A percentile compares a stretch with the other conserved stretches of the same genome.
Conservation (phyloP, 441 rosid genomes). For the Populus trichocarpa region DNA sequence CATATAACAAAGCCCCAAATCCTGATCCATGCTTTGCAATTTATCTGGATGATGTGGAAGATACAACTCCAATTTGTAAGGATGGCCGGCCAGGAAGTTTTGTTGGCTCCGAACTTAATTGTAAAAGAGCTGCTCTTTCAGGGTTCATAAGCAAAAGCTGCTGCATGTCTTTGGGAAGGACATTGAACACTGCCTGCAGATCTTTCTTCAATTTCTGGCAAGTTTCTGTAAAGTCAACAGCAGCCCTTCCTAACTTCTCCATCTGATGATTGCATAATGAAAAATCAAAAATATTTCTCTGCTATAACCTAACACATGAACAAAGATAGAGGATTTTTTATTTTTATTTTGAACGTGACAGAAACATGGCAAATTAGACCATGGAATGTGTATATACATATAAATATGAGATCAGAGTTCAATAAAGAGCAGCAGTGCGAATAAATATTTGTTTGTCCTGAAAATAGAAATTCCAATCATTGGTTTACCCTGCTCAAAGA, state of each 20-base stretch:
- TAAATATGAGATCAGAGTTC: neutral
- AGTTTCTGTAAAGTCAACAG: conserved; percentile 39
- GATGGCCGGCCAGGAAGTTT: conserved; percentile 34
- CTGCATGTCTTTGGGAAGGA: conserved; percentile 86
- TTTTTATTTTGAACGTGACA: neutral
- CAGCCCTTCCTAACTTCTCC: conserved; percentile 44
- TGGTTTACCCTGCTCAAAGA: neutral
- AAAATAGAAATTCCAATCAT: neutral
- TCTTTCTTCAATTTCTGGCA: conserved; percentile 76
- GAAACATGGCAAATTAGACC: neutral
- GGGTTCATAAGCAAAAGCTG: conserved; percentile 88
- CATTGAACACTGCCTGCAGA: conserved; percentile 61
- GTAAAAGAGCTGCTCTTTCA: conserved; percentile 69
- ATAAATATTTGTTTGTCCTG: neutral
- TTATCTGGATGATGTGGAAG: conserved; percentile 30
- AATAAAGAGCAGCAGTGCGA: neutral
- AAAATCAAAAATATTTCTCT: neutral
- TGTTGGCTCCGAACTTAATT: conserved; percentile 27
- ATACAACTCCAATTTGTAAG: conserved; percentile 20
- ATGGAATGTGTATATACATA: neutral
- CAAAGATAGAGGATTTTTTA: neutral
- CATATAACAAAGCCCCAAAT: conserved; percentile 16
- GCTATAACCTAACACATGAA: neutral
- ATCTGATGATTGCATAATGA: conserved; percentile 35
- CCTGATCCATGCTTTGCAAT: conserved; percentile 1